A percentile compares a stretch with the other conserved stretches of the same genome.
Evolutionary conservation across 2,329 filamentous ascomycete genomes (phyloP).

Genomic region (Myriosclerotinia scirpicola): DNA sequence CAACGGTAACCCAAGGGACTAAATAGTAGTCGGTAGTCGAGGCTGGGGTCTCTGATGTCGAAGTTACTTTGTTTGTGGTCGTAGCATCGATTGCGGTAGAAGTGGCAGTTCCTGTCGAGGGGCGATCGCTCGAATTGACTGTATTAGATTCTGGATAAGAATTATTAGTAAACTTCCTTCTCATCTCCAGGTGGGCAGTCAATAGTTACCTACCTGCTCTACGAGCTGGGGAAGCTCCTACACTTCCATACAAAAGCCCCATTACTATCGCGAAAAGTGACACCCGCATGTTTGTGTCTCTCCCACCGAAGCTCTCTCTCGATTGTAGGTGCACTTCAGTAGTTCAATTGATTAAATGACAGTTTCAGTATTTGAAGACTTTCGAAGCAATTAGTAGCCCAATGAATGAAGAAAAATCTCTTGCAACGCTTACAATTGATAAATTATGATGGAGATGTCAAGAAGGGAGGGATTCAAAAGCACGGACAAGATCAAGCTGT

Average conservation of each 20-base stretch:
- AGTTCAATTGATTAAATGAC: neutral
- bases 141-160: slow-evolving; percentile 3
- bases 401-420: neutral
- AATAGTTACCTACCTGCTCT: neutral
- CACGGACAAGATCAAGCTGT: slow-evolving; percentile 5
- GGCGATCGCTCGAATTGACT: neutral
- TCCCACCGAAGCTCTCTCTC: neutral
- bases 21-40: slow-evolving; percentile 24
- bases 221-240: neutral
- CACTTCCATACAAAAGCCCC: slow-evolving; percentile 1
- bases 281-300: neutral
- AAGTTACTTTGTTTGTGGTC: neutral
- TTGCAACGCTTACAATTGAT: neutral
- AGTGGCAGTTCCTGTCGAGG: neutral
- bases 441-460: neutral
- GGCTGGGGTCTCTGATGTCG: neutral
- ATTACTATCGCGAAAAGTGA: slow-evolving; percentile 6
- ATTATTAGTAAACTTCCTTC: neutral
- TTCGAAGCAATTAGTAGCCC: neutral
- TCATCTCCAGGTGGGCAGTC: too few species aligned
- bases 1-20: slow-evolving; percentile 36
- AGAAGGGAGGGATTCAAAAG: neutral
- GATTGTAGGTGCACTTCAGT: neutral
- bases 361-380: neutral
- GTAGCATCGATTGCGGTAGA: neutral